Evolutionary conservation across 495 filamentous ascomycete genomes (phyloP).

Genomic region (Penicillium antarcticum): DNA sequence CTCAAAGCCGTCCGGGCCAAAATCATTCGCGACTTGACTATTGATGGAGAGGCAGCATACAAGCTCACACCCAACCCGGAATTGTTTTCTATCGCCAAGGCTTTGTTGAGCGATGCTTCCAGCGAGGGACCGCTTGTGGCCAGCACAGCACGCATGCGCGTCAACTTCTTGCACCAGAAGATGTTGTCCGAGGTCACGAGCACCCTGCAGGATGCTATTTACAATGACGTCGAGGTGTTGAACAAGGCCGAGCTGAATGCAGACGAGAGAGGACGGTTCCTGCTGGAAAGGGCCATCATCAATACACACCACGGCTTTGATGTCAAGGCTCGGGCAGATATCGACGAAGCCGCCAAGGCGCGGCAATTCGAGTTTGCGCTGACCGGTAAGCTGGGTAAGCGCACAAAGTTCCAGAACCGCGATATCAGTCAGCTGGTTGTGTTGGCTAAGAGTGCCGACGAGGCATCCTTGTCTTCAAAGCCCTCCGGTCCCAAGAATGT

Average conservation of each 20-base stretch:
- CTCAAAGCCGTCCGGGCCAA: slow-evolving; percentile 40
- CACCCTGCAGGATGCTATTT: slow-evolving; percentile 56
- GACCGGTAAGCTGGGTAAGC: slow-evolving; percentile 82
- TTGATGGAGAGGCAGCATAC: slow-evolving; percentile 86
- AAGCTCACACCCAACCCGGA: slow-evolving; percentile 78
- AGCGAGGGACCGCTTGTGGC: slow-evolving; percentile 36
- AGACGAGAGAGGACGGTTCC: slow-evolving; percentile 56
- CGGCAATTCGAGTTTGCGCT: slow-evolving; percentile 78
- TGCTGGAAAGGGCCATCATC: slow-evolving; percentile 79
- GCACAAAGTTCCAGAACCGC: slow-evolving; percentile 88
- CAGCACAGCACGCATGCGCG: slow-evolving; percentile 53
- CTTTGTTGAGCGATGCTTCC: slow-evolving; percentile 33
- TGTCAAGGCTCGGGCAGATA: slow-evolving; percentile 64
- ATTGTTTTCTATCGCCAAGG: slow-evolving; percentile 73
- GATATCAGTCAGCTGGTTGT: slow-evolving; percentile 91
- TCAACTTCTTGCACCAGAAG: slow-evolving; percentile 84
- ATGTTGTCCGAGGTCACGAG: slow-evolving; percentile 76
- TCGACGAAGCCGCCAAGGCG: slow-evolving; percentile 59
- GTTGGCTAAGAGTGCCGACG: slow-evolving; percentile 67
- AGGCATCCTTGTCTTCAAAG: slow-evolving; percentile 14
- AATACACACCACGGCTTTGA: slow-evolving; percentile 85
- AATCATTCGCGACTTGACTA: slow-evolving; percentile 62
- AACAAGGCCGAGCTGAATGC: slow-evolving; percentile 37
- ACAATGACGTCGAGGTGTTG: slow-evolving; percentile 45
- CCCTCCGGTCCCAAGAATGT: slow-evolving; percentile 58